These are phyloP conservation scores for Anthracocystis setariae DNA, from an alignment of 1,284 basidiomycete genomes.

Conservation along the genomic window DNA sequence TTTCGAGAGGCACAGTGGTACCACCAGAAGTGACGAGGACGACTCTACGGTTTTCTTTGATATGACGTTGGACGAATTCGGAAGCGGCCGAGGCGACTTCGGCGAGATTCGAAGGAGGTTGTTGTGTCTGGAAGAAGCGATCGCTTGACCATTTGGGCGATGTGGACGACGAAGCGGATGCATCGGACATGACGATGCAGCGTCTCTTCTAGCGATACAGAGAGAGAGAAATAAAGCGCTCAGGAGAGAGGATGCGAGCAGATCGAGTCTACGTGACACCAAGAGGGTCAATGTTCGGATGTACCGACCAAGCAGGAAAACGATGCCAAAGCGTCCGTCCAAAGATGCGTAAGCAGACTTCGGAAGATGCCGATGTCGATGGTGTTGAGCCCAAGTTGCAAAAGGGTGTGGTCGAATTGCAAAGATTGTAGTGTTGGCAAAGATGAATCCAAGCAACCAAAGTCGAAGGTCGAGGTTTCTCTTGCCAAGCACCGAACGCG, in stretches of 20 bases:
- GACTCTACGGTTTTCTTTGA: slow-evolving; percentile 76
- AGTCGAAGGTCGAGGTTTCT: too few species aligned
- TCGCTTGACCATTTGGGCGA: slow-evolving; percentile 47
- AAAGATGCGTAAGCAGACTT: too few species aligned
- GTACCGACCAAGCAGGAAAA: too few species aligned
- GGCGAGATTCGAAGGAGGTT: slow-evolving; percentile 43
- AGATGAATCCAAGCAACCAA: too few species aligned
- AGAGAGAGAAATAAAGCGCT: too few species aligned
- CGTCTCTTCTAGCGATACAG: too few species aligned
- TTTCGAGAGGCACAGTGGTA: slow-evolving; percentile 65
- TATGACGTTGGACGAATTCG: slow-evolving; percentile 78
- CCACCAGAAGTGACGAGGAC: slow-evolving; percentile 81
- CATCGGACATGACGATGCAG: slow-evolving; percentile 25
- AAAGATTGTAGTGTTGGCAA: not conserved
- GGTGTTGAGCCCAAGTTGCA: too few species aligned
- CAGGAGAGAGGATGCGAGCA: not conserved
- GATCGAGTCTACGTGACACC: too few species aligned
- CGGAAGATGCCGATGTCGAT: too few species aligned
- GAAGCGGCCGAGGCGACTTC: slow-evolving; percentile 28
- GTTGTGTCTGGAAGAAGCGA: slow-evolving; percentile 59
- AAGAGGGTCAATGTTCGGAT: too few species aligned
- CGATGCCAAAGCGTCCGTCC: too few species aligned
- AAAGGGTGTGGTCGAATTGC: not conserved
- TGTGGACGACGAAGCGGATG: slow-evolving; percentile 23
- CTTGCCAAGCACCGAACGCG: too few species aligned